A percentile compares a stretch with the other conserved stretches of the same genome.
phyloP scores from a whole-genome alignment of 306 rosid genomes.

The Malus orientalis region DNA sequence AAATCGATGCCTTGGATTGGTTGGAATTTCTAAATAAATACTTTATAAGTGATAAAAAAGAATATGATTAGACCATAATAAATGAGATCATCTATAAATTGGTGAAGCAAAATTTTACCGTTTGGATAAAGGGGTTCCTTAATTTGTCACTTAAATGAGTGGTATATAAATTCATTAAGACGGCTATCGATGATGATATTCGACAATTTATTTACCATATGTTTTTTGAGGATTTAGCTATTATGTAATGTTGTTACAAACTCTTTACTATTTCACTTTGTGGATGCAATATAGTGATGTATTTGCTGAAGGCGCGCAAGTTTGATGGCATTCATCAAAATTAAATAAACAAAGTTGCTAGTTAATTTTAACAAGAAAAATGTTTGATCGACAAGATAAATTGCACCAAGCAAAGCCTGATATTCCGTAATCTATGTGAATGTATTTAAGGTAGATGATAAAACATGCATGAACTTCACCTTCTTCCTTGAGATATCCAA shows the following conservation, averaged over 20 bases:
- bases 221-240: too few species aligned
- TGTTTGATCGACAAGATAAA: not conserved
- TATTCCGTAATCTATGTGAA: not conserved
- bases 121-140: not conserved
- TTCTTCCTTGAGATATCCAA: not conserved
- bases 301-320: not conserved
- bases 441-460: not conserved
- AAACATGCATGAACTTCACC: slow-evolving; percentile 7
- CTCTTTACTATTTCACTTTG: not conserved
- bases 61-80: too few species aligned
- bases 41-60: not conserved
- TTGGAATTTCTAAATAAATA: not conserved
- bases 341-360: not conserved
- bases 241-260: not conserved
- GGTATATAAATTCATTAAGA: too few species aligned
- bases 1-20: not conserved
- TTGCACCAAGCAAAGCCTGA: not conserved
- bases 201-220: too few species aligned
- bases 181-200: too few species aligned
- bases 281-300: not conserved
- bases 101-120: not conserved
- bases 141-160: too few species aligned
- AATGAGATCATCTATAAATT: not conserved
- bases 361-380: not conserved
- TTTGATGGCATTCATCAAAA: not conserved